A percentile compares a stretch with the other conserved stretches of the same genome.
Conservation (phyloP, 2,329 filamentous ascomycete genomes). For the Raffaelea deltoideospora region DNA sequence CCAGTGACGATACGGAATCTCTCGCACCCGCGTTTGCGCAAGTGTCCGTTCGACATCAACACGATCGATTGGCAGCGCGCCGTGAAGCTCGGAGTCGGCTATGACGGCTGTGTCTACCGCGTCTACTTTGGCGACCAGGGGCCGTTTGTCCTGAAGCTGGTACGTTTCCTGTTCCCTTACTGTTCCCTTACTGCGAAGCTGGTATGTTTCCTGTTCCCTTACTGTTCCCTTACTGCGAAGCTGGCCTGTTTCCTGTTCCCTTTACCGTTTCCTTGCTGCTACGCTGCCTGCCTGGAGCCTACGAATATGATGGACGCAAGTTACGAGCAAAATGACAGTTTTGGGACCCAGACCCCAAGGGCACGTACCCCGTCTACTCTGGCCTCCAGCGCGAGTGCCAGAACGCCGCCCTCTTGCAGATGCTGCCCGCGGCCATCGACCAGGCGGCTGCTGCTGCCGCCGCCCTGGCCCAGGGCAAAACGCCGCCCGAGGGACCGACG, state of each 20-base stretch:
- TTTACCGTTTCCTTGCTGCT: too few species aligned
- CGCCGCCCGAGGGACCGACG: background rate
- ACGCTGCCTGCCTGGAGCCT: background rate
- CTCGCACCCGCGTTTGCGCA: slow-evolving; percentile 1
- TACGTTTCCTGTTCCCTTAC: background rate
- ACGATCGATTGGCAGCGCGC: slow-evolving; percentile 2
- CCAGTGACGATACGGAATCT: background rate
- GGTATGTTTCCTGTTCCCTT: background rate
- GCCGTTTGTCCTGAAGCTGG: slow-evolving; percentile 4
- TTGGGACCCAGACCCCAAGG: background rate
- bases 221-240: too few species aligned
- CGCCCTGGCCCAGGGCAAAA: too few species aligned
- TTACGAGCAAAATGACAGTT: background rate
- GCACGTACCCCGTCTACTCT: background rate
- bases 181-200: too few species aligned
- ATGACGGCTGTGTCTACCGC: slow-evolving; percentile 3
- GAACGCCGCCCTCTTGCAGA: slow-evolving; percentile 2
- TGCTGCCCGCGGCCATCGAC: slow-evolving; percentile 1
- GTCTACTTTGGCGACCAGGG: slow-evolving; percentile 4
- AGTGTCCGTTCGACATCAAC: slow-evolving; percentile 3
- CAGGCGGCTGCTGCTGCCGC: background rate
- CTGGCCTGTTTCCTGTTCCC: background rate
- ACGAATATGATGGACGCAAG: background rate
- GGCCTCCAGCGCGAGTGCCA: slow-evolving; percentile 5
- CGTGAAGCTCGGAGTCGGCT: background rate